Conservation (phyloP, 139 green algal genomes). For the Chlamydomonas incerta region DNA sequence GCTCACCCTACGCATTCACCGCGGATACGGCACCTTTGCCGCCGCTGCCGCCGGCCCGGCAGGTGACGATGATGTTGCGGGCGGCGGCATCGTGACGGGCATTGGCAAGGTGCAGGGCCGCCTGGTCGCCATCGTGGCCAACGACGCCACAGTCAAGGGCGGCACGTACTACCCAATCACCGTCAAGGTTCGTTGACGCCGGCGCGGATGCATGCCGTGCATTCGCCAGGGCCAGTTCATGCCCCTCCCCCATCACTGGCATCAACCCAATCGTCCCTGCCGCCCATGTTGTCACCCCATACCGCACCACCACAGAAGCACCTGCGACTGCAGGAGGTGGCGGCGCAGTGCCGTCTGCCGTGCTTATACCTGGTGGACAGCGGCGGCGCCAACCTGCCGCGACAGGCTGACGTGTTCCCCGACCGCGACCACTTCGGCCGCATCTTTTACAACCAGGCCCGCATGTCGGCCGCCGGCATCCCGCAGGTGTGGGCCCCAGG, state of each 20-base stretch:
- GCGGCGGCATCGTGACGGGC: constrained; percentile 91
- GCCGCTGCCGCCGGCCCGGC: neutral
- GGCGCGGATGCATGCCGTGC: too few relatives aligned
- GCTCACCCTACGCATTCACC: too few relatives aligned
- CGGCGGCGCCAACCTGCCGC: constrained; percentile 92
- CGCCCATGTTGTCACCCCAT: too few relatives aligned
- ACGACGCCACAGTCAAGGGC: constrained; percentile 94
- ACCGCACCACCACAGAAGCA: constrained; percentile 86
- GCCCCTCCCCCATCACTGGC: too few relatives aligned
- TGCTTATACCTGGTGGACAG: constrained; percentile 96
- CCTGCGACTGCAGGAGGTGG: constrained; percentile 92
- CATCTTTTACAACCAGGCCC: constrained; percentile 91
- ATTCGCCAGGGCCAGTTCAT: too few relatives aligned
- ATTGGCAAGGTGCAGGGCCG: constrained; percentile 85
- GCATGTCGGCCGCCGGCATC: constrained; percentile 81
- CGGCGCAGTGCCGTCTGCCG: constrained; percentile 84
- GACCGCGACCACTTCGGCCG: constrained; percentile 95
- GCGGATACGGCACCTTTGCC: too few relatives aligned
- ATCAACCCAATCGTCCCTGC: too few relatives aligned
- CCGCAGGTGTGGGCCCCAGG: constrained; percentile 28
- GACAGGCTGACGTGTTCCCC: constrained; percentile 92
- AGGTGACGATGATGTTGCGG: constrained; percentile 85
- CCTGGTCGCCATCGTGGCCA: constrained; percentile 88
- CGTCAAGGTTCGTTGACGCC: too few relatives aligned
- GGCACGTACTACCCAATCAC: constrained; percentile 98